Conservation (phyloP, 2,329 filamentous ascomycete genomes). For the Ceratocystis eucalypticola region DNA sequence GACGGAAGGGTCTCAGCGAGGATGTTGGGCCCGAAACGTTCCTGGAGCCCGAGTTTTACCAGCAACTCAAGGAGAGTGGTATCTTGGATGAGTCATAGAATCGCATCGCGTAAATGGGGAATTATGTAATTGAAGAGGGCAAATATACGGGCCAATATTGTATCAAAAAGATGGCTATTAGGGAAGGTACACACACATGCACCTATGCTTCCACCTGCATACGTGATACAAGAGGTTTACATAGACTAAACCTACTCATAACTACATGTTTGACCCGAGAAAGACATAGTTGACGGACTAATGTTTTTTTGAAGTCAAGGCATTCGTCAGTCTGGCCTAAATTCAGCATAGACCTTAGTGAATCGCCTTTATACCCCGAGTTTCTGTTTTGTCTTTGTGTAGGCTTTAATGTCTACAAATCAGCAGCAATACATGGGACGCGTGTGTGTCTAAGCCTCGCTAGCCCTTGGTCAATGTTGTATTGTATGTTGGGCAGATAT, state of each 20-base stretch:
- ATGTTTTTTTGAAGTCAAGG: not conserved
- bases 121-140: not conserved
- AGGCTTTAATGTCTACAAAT: not conserved
- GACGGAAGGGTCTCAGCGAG: slow-evolving; percentile 86
- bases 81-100: slow-evolving; percentile 49
- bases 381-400: not conserved
- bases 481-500: no score
- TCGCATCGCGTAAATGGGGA: not conserved
- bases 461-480: no score
- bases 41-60: slow-evolving; percentile 85
- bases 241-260: not conserved
- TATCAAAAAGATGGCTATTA: not conserved
- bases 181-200: no score
- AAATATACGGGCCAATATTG: not conserved
- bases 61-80: slow-evolving; percentile 75
- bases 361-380: not conserved
- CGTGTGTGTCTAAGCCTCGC: no score
- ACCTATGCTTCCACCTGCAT: not conserved
- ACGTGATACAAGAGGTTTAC: not conserved
- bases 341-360: not conserved
- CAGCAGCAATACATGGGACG: not conserved
- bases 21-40: slow-evolving; percentile 95
- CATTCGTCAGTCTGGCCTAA: not conserved
- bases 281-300: not conserved
- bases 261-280: not conserved